Base-by-base conservation (phyloP, 257 asterid genomes). In the Penstemon davidsonii region DNA sequence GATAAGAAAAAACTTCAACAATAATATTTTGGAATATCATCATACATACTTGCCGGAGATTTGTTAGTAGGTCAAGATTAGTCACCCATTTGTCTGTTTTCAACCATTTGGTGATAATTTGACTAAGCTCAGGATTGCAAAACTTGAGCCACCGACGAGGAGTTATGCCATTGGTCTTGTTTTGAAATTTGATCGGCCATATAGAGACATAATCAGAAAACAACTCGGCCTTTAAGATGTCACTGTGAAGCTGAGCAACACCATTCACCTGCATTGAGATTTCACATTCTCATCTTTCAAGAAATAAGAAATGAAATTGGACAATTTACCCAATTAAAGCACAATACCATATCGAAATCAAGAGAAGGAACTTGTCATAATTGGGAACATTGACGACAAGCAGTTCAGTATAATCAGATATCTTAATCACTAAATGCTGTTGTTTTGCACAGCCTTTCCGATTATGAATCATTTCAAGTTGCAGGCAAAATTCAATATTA, bases 71-170 rank as follows among this genome's bases (percentile, higher is more conserved):
- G 81, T 87, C 96, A 11, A 90, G 97, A 79, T 91, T 80, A 66
- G 88, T 84, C 75, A 91, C 95, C 99, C 99, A 94, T 65, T 91
- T 71, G 69, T 94, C 97, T 42, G 97, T 94, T 80, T 94, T 87
- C 52, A 94, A 75, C 99, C 99, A 94, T 82, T 91, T 94, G 86
- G 95, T 91, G 81, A 94, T 88, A 74, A 89, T 91, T n/a, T 75
- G 65, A 83, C 97, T 91, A 53, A 94, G 96, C 84, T 87, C 93
- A 4, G 96, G 99, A 73, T 86, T 94, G 85, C 99, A 94, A 69
- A 91, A 94, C 62, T 68, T 82, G 69, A 94, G 90, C 99, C 99
- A 94, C 41, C 99, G 88, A 7, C 99, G 97, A 40, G 99, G 99
- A 73, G 99, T 94, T 73, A 94, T 91, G 59, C 99, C 97, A 65